Evolutionary conservation across 768 basidiomycete species (phyloP), one percentile per base, ranked within the genome.

Genomic region (Termitomyces sp.): DNA sequence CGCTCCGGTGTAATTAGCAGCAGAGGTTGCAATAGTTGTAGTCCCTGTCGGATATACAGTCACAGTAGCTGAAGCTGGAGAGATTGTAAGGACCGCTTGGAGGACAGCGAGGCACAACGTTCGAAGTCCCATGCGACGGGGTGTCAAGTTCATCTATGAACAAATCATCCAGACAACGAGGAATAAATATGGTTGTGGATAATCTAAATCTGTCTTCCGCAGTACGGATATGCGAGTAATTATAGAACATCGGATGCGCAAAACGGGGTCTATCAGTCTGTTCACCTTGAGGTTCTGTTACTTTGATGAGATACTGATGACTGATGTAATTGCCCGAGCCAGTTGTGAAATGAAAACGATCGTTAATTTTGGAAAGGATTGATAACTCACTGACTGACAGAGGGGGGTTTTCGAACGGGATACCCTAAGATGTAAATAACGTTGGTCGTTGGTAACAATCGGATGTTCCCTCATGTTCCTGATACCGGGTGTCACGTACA

Each of bases 1-100:
- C 6, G 77, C 68, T 3, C 79, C 79, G 0, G 82, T 84, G 61
- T 80, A 83, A 9, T 66, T 70, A 4, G 79, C 73, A 33, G 74
- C 77, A n/a, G 73, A 67, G 5, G 63, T 66, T 6, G 70, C 65
- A 10, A 66, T 54, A 1, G 66, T 64, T 23, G 67, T 56, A 5
- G 61, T 53, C 4, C 70, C 75, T 50, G 67, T 65, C 4, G 60
- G 66, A 60, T 77, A 77, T 3, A 78, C 68, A 3, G 77, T 78
- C 7, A 78, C 53, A 32, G 56, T 16, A 28, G n/a, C n/a, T n/a
- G n/a, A n/a, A n/a, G n/a, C n/a, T n/a, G n/a, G n/a, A n/a, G 68
- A 68, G 14, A 61, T 58, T 12, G 10, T 35, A 5, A 50, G 58
- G 44, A 52, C 40, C 13, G 56, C 50, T 44, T 58, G 58, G 10